Percentiles rank a stretch among this genome's conserved stretches.
Conservation (phyloP, 2,329 filamentous ascomycete genomes). For the Gremmenia infestans region DNA sequence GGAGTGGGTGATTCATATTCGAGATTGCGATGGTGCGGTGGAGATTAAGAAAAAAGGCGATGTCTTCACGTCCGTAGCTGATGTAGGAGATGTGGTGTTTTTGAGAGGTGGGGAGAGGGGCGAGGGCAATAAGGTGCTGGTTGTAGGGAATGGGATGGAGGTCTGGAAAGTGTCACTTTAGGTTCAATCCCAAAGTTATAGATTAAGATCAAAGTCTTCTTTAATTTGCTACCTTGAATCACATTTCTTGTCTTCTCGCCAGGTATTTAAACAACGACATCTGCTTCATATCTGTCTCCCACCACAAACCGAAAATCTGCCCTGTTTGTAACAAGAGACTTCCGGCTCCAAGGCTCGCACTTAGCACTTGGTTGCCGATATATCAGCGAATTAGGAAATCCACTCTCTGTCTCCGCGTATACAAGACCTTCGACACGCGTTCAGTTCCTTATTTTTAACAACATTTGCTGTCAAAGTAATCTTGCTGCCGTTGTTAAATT, state of each 20-base stretch:
- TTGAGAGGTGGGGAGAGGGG: slow-evolving; percentile 1
- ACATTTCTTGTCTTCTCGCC: neutral
- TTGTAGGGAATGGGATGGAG: slow-evolving; percentile 33
- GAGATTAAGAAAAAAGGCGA: slow-evolving; percentile 42
- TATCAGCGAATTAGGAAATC: no score
- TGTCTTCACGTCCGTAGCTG: slow-evolving; percentile 54
- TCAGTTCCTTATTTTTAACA: no score
- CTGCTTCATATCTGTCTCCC: no score
- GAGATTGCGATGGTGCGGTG: slow-evolving; percentile 11
- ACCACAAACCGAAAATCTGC: neutral
- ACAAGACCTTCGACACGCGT: no score
- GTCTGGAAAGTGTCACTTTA: slow-evolving; percentile 20
- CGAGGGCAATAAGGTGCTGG: slow-evolving; percentile 18
- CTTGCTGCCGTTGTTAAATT: no score
- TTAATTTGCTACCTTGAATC: neutral
- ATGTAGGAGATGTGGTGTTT: slow-evolving; percentile 46
- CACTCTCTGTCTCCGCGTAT: no score
- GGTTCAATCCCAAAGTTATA: neutral
- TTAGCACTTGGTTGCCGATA: no score
- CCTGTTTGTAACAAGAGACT: no score
- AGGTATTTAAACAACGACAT: no score
- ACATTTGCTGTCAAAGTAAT: no score
- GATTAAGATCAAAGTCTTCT: neutral
- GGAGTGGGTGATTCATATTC: slow-evolving; percentile 39
- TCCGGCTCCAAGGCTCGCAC: no score